phyloP scores from a whole-genome alignment of 1,284 basidiomycete species.

The Grifola frondosa region DNA sequence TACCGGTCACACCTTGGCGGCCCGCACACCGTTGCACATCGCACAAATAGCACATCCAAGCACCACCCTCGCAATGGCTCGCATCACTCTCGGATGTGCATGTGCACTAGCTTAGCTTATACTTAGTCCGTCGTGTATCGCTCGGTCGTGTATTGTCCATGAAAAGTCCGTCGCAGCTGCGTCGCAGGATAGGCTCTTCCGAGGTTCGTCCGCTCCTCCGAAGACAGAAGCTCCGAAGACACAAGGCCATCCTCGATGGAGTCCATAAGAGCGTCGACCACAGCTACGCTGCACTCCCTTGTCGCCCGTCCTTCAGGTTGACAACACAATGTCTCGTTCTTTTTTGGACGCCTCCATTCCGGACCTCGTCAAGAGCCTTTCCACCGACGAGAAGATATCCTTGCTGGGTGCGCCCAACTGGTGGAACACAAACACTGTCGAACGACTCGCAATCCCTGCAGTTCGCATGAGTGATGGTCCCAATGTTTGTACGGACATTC shows the following conservation, averaged over 20 bases:
- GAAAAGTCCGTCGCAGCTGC: too few relatives aligned
- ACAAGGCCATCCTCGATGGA: background rate
- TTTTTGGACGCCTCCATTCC: slow-evolving; percentile 56
- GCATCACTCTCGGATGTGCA: too few relatives aligned
- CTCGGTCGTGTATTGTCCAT: too few relatives aligned
- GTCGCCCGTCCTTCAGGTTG: background rate
- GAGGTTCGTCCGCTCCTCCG: slow-evolving; percentile 25
- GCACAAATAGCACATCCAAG: too few relatives aligned
- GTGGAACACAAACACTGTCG: slow-evolving; percentile 66
- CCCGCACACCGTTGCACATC: too few relatives aligned
- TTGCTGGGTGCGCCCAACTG: slow-evolving; percentile 66
- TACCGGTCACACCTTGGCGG: too few relatives aligned
- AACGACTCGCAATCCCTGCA: slow-evolving; percentile 58
- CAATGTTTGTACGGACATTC: slow-evolving; percentile 40
- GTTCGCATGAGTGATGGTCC: slow-evolving; percentile 69
- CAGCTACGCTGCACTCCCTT: background rate
- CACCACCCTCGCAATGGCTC: too few relatives aligned
- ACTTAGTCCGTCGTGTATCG: too few relatives aligned
- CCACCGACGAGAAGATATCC: slow-evolving; percentile 61
- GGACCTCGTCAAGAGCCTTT: slow-evolving; percentile 52
- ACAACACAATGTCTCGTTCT: slow-evolving; percentile 33
- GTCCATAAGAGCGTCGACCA: background rate
- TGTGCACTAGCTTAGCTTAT: too few relatives aligned
- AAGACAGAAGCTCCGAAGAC: slow-evolving; percentile 2
- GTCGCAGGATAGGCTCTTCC: too few relatives aligned